Conservation (phyloP, 169 alveolate species). For the Eimeria necatrix region DNA sequence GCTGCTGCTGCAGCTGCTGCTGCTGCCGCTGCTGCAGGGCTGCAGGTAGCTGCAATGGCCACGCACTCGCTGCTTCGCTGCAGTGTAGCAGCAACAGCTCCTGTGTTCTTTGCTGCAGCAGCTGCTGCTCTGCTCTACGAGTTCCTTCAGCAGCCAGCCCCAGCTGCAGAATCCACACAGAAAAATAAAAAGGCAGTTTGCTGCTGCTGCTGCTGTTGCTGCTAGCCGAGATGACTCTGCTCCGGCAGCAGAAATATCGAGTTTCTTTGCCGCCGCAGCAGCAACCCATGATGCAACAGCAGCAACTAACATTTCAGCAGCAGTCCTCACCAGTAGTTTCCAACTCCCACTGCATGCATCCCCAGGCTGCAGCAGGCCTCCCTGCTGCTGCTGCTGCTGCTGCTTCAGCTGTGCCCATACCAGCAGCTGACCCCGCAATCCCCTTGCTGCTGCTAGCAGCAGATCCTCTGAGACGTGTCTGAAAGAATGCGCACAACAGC, state of each 20-base stretch:
- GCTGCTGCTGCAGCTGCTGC: not conserved
- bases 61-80: constrained; percentile 8
- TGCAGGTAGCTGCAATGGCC: not conserved
- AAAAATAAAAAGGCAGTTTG: not conserved
- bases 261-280: not conserved
- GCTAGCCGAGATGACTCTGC: not conserved
- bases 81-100: constrained; percentile 42
- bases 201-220: not conserved
- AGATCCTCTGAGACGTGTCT: not conserved
- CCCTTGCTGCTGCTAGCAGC: constrained; percentile 45
- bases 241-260: not conserved
- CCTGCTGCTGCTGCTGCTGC: constrained; percentile 14
- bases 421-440: constrained; percentile 19
- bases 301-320: not conserved
- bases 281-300: not conserved
- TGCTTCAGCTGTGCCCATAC: constrained; percentile 26
- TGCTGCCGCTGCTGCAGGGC: not conserved
- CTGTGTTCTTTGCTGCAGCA: not conserved
- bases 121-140: constrained; percentile 24
- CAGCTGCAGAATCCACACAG: constrained; percentile 32
- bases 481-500: not conserved
- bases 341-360: not conserved
- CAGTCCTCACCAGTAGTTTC: constrained; percentile 27
- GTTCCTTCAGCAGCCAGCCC: constrained; percentile 15
- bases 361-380: not conserved